Evolutionary conservation across 139 green algal genomes (phyloP).

Genomic region (Micractinium conductrix): DNA sequence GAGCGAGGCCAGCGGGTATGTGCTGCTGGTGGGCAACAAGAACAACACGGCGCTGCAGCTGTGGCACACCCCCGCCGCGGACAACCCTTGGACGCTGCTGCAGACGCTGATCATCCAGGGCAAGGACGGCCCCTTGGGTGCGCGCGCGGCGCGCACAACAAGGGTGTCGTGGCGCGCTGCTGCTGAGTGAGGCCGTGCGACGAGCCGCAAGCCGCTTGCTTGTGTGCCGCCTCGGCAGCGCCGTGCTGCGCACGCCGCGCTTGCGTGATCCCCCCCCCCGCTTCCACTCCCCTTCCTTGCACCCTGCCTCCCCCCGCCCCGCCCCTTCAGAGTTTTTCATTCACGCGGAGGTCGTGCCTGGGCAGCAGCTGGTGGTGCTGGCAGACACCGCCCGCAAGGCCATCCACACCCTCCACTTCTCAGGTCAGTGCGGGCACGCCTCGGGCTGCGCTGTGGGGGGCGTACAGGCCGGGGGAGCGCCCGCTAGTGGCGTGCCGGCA

Average conservation of each 20-base stretch:
- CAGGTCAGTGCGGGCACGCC: not conserved
- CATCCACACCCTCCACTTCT: slow-evolving; percentile 77
- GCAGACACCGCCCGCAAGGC: slow-evolving; percentile 73
- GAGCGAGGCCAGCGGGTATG: slow-evolving; percentile 10
- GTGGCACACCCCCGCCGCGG: slow-evolving; percentile 40
- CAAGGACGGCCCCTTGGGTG: slow-evolving; percentile 4
- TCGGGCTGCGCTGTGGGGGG: not conserved
- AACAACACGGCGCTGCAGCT: slow-evolving; percentile 56
- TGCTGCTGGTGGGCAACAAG: slow-evolving; percentile 58
- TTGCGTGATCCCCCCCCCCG: no score
- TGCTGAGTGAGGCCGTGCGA: no score
- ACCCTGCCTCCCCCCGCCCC: no score
- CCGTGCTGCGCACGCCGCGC: no score
- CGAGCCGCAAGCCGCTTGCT: no score
- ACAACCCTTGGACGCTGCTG: not conserved
- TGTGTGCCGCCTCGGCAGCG: no score
- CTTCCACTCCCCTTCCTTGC: no score
- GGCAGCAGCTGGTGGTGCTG: slow-evolving; percentile 70
- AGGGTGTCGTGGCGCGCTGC: no score
- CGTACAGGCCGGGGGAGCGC: not conserved
- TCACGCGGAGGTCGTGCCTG: slow-evolving; percentile 55
- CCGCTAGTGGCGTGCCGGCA: not conserved
- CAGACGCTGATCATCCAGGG: slow-evolving; percentile 34
- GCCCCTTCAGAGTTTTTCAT: slow-evolving; percentile 70
- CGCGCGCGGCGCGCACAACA: no score